Conservation (phyloP, 331 rosid genomes). For the Malus hybrid region DNA sequence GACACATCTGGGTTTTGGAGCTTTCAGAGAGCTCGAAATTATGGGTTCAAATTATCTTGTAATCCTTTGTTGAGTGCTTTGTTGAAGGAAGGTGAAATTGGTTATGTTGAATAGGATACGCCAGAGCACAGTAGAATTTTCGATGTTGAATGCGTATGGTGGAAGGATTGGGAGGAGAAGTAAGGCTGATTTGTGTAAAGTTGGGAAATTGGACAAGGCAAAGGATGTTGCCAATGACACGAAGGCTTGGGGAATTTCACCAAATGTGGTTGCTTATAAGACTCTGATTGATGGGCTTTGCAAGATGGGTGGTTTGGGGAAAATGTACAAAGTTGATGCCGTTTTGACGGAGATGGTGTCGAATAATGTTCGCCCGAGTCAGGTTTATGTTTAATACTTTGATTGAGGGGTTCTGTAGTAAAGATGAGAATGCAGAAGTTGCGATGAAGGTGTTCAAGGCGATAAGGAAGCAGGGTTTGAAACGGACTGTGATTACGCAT, state of each 20-base stretch:
- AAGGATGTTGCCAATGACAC: constrained; percentile 9
- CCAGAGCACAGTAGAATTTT: too few species aligned
- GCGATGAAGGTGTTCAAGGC: constrained; percentile 27
- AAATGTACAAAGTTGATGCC: constrained; percentile 38
- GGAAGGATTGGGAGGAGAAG: constrained; percentile 36
- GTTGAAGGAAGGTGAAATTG: constrained; percentile 25
- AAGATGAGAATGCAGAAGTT: constrained; percentile 24
- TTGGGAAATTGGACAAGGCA: constrained; percentile 7
- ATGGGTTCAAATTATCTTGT: constrained; percentile 27
- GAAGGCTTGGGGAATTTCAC: constrained; percentile 25
- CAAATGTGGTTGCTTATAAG: constrained; percentile 31
- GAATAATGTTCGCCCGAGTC: constrained; percentile 16
- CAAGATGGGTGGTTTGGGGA: constrained; percentile 29
- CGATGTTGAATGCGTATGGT: constrained; percentile 2
- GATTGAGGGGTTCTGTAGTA: constrained; percentile 40
- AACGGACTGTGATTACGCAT: constrained; percentile 23
- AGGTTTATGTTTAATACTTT: constrained; percentile 22
- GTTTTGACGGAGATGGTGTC: constrained; percentile 34
- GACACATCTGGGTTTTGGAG: constrained; percentile 22
- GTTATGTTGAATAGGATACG: constrained; percentile 11
- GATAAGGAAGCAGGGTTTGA: constrained; percentile 23
- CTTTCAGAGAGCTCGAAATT: constrained; percentile 36
- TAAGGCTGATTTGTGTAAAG: constrained; percentile 23
- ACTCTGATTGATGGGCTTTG: constrained; percentile 35
- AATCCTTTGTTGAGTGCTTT: constrained; percentile 30